Conservation (phyloP, 164 flowering plant genomes). For the Umbilicus rupestris region DNA sequence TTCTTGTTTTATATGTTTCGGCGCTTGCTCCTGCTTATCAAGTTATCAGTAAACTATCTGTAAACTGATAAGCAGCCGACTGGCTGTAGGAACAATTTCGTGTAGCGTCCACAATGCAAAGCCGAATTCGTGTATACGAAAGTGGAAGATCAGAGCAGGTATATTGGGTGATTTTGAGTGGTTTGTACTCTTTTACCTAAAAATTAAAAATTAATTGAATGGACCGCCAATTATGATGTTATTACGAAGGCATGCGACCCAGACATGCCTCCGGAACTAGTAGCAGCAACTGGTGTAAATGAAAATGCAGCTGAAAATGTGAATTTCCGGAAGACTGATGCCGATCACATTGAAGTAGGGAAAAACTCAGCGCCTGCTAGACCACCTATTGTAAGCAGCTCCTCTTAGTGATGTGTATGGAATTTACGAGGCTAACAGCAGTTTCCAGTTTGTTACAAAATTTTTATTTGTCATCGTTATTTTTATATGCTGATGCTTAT, state of each 20-base stretch:
- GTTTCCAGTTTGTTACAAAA: neutral
- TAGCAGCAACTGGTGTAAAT: slow-evolving; percentile 77
- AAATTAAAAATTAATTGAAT: neutral
- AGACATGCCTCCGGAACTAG: slow-evolving; percentile 96
- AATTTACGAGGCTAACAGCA: neutral
- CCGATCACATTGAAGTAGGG: slow-evolving; percentile 41
- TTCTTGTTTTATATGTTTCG: neutral
- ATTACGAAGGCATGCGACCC: slow-evolving; percentile 78
- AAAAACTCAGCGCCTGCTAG: slow-evolving; percentile 53
- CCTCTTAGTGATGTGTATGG: neutral
- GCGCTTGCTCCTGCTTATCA: neutral
- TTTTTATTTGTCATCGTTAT: too few relatives aligned
- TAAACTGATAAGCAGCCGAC: neutral
- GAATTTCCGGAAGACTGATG: slow-evolving; percentile 39
- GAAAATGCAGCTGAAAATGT: slow-evolving; percentile 48
- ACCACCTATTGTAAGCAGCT: slow-evolving; percentile 56
- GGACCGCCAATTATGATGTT: neutral
- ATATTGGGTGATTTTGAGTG: slow-evolving; percentile 6
- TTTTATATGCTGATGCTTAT: neutral
- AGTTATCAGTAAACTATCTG: neutral
- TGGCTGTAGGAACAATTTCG: slow-evolving; percentile 75
- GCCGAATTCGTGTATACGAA: slow-evolving; percentile 91
- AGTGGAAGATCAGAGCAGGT: slow-evolving; percentile 96
- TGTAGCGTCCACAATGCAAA: slow-evolving; percentile 95
- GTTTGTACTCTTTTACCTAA: neutral